Base-by-base conservation (phyloP, 2,329 filamentous ascomycete genomes). In the Alternaria consortialis region DNA sequence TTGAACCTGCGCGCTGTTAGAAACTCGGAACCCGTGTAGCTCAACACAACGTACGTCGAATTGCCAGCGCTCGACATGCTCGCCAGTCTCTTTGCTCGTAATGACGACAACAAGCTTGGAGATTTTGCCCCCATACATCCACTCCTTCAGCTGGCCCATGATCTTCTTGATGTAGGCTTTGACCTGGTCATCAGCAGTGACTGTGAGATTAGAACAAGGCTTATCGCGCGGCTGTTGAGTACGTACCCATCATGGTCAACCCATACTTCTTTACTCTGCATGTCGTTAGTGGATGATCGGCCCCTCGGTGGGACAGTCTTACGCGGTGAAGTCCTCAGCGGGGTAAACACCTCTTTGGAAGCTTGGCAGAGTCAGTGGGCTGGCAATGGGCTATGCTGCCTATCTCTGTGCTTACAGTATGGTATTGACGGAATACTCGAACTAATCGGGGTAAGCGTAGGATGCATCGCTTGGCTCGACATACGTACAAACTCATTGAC, bases 131-230 rank as follows among this genome's bases (percentile, higher is more conserved):
- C 91, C 92, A 54, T 93, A 86, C 93, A 98, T 98, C 95, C 95
- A 99, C 78, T 92, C 93, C 83, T 96, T 94, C 60, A 99, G 88
- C 81, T 99, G 95, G 29, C 90, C 90, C 94, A 97, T 99, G 83
- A 99, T 98, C 82, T 96, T 97, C 81, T 97, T 97, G 84, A 99
- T 97, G 82, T 99, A 99, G 32, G 94, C 93, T 81, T 97, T 97
- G 77, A 99, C 95, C 82, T 99, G 94, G 83, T 98, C 95, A 79
- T 99, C 95, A 66, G 93, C 88, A 32, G 94, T 96, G 53, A 98
- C 94, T 89, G 76, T 60, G 56, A 25, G 11, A 58, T 75, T 55
- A 74, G 70, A 31, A 50, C 34, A 4, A 13, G 17, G 15, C 27
- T 48, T 8, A 15, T 72, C 12, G 9, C 11, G 13, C 15, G n/a